Percentiles rank a stretch among this genome's conserved stretches.
phyloP scores from a whole-genome alignment of 129 eudicot genomes.

The Flaveria brownii region DNA sequence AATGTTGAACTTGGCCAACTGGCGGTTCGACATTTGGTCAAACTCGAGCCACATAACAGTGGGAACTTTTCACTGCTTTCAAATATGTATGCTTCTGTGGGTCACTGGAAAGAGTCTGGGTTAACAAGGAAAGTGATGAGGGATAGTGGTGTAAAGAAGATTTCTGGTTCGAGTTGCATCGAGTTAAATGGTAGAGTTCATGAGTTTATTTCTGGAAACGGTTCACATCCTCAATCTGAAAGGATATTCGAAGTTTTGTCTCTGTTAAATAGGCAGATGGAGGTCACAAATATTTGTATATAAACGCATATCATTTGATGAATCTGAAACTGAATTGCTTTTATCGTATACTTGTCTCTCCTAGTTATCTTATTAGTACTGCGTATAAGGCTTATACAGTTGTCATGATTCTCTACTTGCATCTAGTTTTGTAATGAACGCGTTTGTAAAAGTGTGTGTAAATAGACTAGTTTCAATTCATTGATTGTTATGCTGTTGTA shows the following conservation, averaged over 20 bases:
- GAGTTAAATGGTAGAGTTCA: conserved; percentile 40
- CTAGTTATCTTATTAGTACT: neutral
- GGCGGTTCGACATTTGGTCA: conserved; percentile 37
- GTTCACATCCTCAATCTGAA: conserved; percentile 39
- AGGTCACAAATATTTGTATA: conserved; percentile 9
- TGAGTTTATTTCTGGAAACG: conserved; percentile 41
- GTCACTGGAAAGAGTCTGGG: conserved; percentile 45
- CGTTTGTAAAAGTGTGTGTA: neutral
- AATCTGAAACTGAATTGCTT: neutral
- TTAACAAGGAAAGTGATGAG: conserved; percentile 44
- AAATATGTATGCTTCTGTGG: conserved; percentile 40
- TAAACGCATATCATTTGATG: conserved; percentile 8
- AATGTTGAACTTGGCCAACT: conserved; percentile 43
- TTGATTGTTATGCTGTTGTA: too few species aligned
- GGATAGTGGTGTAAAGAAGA: conserved; percentile 41
- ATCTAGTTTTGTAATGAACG: neutral
- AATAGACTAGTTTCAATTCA: too few species aligned
- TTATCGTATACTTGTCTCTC: neutral
- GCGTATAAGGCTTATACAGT: neutral
- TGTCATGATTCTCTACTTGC: neutral
- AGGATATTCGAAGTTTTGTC: conserved; percentile 33
- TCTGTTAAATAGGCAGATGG: conserved; percentile 31
- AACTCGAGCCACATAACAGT: conserved; percentile 46
- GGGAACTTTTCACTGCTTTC: conserved; percentile 47
- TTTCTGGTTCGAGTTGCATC: conserved; percentile 44